A percentile compares a stretch with the other conserved stretches of the same genome.
Conservation (phyloP, 2,329 filamentous ascomycete genomes). For the Sphaerulina populicola region DNA sequence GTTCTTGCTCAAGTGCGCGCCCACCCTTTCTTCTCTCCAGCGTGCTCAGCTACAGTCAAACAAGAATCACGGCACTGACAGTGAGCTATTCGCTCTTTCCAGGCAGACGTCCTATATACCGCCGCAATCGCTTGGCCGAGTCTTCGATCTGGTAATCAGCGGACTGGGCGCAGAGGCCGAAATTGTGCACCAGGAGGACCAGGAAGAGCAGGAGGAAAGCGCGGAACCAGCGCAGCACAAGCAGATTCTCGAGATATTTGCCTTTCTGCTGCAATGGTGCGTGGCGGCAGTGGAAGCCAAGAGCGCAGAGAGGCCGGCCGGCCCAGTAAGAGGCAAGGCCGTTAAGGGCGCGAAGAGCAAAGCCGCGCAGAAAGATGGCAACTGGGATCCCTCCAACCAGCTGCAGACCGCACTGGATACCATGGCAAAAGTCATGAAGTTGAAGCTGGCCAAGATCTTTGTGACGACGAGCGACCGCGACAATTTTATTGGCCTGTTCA, state of each 20-base stretch:
- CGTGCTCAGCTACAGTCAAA: constrained; percentile 26
- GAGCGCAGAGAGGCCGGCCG: constrained; percentile 69
- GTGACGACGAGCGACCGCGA: constrained; percentile 93
- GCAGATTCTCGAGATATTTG: constrained; percentile 84
- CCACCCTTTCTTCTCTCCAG: constrained; percentile 41
- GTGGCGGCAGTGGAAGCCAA: constrained; percentile 91
- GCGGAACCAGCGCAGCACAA: constrained; percentile 63
- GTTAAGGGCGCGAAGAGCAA: constrained; percentile 67
- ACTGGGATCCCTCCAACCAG: constrained; percentile 83
- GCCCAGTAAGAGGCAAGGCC: constrained; percentile 63
- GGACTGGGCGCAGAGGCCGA: constrained; percentile 67
- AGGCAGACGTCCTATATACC: constrained; percentile 77
- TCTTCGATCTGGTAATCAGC: constrained; percentile 80
- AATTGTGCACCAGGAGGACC: constrained; percentile 77
- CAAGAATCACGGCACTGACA: constrained; percentile 43
- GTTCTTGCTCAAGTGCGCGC: constrained; percentile 89
- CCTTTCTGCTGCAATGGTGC: constrained; percentile 89
- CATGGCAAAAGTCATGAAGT: constrained; percentile 91
- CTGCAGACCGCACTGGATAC: constrained; percentile 80
- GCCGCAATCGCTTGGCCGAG: constrained; percentile 75
- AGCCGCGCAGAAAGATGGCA: constrained; percentile 56
- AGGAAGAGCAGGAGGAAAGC: constrained; percentile 55
- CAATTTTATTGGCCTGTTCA: constrained; percentile 86
- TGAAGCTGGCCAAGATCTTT: constrained; percentile 89
- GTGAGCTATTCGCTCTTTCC: constrained; percentile 55